phyloP scores from a whole-genome alignment of 768 basidiomycete species.

The Hebeloma cylindrosporum region DNA sequence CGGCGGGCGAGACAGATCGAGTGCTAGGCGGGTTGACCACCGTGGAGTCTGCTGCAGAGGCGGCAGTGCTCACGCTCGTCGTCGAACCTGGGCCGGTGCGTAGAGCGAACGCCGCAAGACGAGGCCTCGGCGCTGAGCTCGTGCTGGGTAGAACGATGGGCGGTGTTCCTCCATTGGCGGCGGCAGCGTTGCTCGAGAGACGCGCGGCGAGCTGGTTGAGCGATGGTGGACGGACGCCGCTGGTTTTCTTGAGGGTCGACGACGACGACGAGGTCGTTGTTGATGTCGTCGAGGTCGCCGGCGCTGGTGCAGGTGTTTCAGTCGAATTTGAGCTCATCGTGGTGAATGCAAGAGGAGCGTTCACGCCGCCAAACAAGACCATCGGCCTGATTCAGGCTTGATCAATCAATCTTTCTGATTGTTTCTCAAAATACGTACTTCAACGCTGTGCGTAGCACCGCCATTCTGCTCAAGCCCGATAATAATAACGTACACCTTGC shows the following conservation, averaged over 20 bases:
- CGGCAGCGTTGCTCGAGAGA: slow-evolving; percentile 49
- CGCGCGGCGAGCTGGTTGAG: slow-evolving; percentile 82
- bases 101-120: slow-evolving; percentile 71
- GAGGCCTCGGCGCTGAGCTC: slow-evolving; percentile 53
- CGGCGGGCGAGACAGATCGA: slow-evolving; percentile 64
- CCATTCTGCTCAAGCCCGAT: too few species aligned
- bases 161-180: slow-evolving; percentile 25
- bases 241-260: slow-evolving; percentile 18
- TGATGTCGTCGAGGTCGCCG: slow-evolving; percentile 4
- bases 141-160: slow-evolving; percentile 21
- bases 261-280: slow-evolving; percentile 13
- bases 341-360: slow-evolving; percentile 16
- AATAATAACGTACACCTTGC: too few species aligned
- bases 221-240: slow-evolving; percentile 57
- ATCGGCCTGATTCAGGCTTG: slow-evolving; percentile 6
- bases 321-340: slow-evolving; percentile 22
- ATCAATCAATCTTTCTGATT: slow-evolving; percentile 9
- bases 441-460: too few species aligned
- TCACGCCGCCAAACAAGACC: slow-evolving; percentile 14
- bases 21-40: slow-evolving; percentile 68
- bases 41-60: slow-evolving; percentile 60
- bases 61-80: slow-evolving; percentile 48
- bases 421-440: slow-evolving; percentile 3
- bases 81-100: slow-evolving; percentile 62
- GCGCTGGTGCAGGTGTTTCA: slow-evolving; percentile 9